These are phyloP conservation scores for Paxillus ammoniavirescens DNA, from an alignment of 768 basidiomycete species.

Conservation along the genomic window DNA sequence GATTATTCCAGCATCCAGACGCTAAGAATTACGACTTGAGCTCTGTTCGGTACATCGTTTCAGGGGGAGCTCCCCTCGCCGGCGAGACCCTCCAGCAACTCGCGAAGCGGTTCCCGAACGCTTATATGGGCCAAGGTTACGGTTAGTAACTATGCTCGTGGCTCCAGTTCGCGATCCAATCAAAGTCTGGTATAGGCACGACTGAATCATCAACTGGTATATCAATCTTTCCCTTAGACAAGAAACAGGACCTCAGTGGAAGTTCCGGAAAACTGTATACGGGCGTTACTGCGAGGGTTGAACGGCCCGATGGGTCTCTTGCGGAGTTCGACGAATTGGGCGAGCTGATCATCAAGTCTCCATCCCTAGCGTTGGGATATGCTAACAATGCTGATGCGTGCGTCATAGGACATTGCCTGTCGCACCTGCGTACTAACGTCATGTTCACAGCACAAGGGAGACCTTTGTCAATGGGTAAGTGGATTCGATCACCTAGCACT, in stretches of 20 bases:
- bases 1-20: conserved; percentile 27
- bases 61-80: conserved; percentile 54
- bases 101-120: conserved; percentile 41
- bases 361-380: conserved; percentile 58
- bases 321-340: conserved; percentile 55
- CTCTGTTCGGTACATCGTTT: conserved; percentile 31
- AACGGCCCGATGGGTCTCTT: conserved; percentile 53
- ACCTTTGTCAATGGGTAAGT: conserved; percentile 47
- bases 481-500: neutral
- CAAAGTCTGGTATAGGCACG: conserved; percentile 37
- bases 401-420: conserved; percentile 14
- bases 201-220: conserved; percentile 58
- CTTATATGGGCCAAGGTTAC: conserved; percentile 51
- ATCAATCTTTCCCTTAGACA: conserved; percentile 39
- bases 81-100: conserved; percentile 44
- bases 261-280: conserved; percentile 55
- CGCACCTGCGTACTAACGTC: conserved; percentile 1
- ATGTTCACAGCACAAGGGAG: conserved; percentile 47
- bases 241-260: conserved; percentile 44
- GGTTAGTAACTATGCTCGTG: conserved; percentile 22
- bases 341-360: conserved; percentile 55
- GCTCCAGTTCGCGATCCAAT: neutral
- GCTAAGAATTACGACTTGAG: conserved; percentile 34
- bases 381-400: conserved; percentile 55
- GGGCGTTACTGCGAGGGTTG: conserved; percentile 49